A percentile compares a stretch with the other conserved stretches of the same genome.
These are phyloP conservation scores for Epichloe sibirici DNA, from an alignment of 2,329 filamentous ascomycete genomes.

Conservation along the genomic window DNA sequence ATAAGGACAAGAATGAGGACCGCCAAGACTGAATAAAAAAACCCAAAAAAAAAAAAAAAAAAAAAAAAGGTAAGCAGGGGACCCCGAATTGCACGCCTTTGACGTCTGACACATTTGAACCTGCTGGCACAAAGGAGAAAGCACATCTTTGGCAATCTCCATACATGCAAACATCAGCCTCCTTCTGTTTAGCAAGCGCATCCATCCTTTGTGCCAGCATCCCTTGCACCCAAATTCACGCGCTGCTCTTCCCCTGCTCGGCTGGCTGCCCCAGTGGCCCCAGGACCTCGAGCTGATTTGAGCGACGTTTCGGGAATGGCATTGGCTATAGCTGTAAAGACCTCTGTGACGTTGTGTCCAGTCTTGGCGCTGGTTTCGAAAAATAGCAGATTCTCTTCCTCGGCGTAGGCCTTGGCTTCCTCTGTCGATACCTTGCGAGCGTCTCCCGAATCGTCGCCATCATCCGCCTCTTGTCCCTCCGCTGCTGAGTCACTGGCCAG, in stretches of 20 bases:
- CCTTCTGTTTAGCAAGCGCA: slow-evolving; percentile 62
- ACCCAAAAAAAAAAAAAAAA: background rate
- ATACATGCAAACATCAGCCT: slow-evolving; percentile 1
- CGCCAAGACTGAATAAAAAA: background rate
- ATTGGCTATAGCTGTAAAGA: slow-evolving; percentile 96
- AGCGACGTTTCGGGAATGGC: slow-evolving; percentile 94
- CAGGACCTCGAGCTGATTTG: slow-evolving; percentile 71
- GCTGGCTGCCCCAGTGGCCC: slow-evolving; percentile 49
- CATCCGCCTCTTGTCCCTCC: slow-evolving; percentile 38
- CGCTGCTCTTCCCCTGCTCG: slow-evolving; percentile 55
- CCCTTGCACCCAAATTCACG: slow-evolving; percentile 69
- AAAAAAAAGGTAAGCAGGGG: background rate
- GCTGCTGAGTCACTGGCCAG: slow-evolving; percentile 52
- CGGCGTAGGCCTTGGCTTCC: slow-evolving; percentile 84
- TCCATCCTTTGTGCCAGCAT: slow-evolving; percentile 71
- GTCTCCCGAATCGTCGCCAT: slow-evolving; percentile 53
- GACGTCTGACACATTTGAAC: slow-evolving; percentile 8
- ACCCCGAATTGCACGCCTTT: slow-evolving; percentile 11
- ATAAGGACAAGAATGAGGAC: background rate
- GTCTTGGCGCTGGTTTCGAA: slow-evolving; percentile 98
- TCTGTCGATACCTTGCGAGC: slow-evolving; percentile 82
- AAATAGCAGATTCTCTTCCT: slow-evolving; percentile 88
- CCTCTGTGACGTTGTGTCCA: slow-evolving; percentile 83
- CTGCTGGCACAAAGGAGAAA: slow-evolving; percentile 4
- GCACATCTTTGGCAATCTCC: background rate